These are phyloP conservation scores for Claviceps maximensis DNA, from an alignment of 2,329 filamentous ascomycete genomes.

Conservation along the genomic window DNA sequence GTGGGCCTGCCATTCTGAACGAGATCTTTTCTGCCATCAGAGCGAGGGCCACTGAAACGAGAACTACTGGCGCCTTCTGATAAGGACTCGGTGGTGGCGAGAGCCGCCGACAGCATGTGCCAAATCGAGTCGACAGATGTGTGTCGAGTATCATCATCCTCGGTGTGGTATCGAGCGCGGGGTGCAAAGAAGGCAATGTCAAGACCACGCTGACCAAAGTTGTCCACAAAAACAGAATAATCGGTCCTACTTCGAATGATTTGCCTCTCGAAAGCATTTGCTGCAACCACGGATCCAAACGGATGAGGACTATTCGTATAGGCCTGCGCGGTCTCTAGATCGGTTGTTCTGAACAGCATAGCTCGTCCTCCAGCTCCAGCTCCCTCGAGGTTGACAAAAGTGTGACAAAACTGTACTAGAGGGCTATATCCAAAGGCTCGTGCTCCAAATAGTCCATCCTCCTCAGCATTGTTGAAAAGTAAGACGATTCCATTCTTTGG, in stretches of 20 bases:
- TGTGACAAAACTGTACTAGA: constrained; percentile 65
- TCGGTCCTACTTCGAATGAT: constrained; percentile 79
- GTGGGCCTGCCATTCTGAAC: constrained; percentile 53
- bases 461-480: constrained; percentile 89
- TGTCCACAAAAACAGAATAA: constrained; percentile 67
- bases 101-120: constrained; percentile 85
- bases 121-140: constrained; percentile 60
- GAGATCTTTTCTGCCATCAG: constrained; percentile 43
- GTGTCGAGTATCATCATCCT: constrained; percentile 74
- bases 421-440: constrained; percentile 74
- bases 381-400: constrained; percentile 89
- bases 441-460: constrained; percentile 82
- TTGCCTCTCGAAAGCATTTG: constrained; percentile 70
- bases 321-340: constrained; percentile 69
- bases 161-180: constrained; percentile 77
- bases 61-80: constrained; percentile 50
- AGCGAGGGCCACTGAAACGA: constrained; percentile 48
- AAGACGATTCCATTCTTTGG: constrained; percentile 72
- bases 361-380: constrained; percentile 85
- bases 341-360: constrained; percentile 75
- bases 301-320: constrained; percentile 62
- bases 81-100: constrained; percentile 60
- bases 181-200: constrained; percentile 89
- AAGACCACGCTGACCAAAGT: constrained; percentile 70
- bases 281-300: constrained; percentile 70